A percentile compares a stretch with the other conserved stretches of the same genome.
These are phyloP conservation scores for Elsinoe ampelina DNA, from an alignment of 2,329 filamentous ascomycete species.

Conservation along the genomic window DNA sequence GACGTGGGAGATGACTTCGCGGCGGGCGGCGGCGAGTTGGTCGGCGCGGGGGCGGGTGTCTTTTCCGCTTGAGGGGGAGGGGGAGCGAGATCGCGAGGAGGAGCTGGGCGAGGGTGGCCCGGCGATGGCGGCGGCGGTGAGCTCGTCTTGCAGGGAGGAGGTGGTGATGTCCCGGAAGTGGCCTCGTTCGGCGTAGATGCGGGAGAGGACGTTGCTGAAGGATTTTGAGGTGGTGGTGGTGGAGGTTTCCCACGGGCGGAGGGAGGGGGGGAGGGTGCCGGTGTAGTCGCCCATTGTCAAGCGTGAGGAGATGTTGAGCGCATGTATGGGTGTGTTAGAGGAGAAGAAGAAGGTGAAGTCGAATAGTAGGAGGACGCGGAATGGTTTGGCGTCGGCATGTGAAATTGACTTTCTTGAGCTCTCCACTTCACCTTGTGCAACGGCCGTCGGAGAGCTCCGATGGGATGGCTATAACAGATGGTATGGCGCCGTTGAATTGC, in stretches of 20 bases:
- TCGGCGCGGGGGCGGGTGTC: constrained; percentile 27
- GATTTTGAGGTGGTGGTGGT: constrained; percentile 47
- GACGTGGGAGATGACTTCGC: constrained; percentile 34
- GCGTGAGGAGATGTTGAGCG: background rate
- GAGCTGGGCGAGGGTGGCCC: constrained; percentile 30
- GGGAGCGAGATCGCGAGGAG: constrained; percentile 40
- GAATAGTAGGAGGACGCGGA: background rate
- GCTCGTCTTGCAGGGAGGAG: constrained; percentile 59
- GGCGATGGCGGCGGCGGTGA: constrained; percentile 40
- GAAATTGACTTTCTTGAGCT: constrained; percentile 13
- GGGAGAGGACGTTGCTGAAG: constrained; percentile 66
- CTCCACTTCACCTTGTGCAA: constrained; percentile 1
- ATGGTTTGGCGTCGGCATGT: background rate
- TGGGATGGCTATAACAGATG: background rate
- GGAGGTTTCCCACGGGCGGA: constrained; percentile 52
- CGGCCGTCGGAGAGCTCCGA: constrained; percentile 5
- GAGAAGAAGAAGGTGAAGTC: background rate
- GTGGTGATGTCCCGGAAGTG: constrained; percentile 76
- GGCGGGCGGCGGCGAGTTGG: constrained; percentile 31
- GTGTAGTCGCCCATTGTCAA: constrained; percentile 11
- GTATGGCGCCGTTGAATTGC: background rate
- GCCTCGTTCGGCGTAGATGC: constrained; percentile 68
- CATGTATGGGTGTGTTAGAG: background rate
- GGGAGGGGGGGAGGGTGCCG: constrained; percentile 18
- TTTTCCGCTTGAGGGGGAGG: constrained; percentile 8